These are phyloP conservation scores for Coemansia sp. DNA, from an alignment of 192 early-diverging fungal genomes.

Conservation along the genomic window DNA sequence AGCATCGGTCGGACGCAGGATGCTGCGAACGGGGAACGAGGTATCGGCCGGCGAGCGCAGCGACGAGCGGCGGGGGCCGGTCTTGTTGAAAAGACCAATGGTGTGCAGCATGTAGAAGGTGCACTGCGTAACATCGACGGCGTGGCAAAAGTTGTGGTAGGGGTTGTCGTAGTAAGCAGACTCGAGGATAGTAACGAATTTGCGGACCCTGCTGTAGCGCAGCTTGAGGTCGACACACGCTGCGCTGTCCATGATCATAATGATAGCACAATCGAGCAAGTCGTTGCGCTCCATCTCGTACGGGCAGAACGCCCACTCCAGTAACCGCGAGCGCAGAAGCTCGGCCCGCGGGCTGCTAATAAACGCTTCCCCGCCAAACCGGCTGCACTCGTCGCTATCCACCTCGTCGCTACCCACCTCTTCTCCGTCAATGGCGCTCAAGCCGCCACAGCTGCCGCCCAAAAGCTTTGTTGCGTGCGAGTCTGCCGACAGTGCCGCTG, in stretches of 20 bases:
- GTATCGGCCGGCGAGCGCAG: slow-evolving; percentile 47
- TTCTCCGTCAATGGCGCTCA: background rate
- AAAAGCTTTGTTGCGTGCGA: background rate
- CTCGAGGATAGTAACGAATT: slow-evolving; percentile 48
- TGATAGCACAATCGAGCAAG: slow-evolving; percentile 62
- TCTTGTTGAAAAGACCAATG: slow-evolving; percentile 56
- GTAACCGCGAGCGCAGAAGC: slow-evolving; percentile 56
- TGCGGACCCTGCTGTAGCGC: slow-evolving; percentile 54
- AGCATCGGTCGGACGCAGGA: slow-evolving; percentile 57
- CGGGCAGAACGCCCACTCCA: slow-evolving; percentile 72
- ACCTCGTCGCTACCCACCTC: slow-evolving; percentile 17
- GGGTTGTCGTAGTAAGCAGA: slow-evolving; percentile 68
- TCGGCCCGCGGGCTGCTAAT: slow-evolving; percentile 33
- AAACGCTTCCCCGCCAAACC: slow-evolving; percentile 15
- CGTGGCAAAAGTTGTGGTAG: slow-evolving; percentile 95
- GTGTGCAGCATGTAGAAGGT: slow-evolving; percentile 78
- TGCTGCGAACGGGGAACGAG: slow-evolving; percentile 45
- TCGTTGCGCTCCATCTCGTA: slow-evolving; percentile 62
- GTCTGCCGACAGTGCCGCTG: background rate
- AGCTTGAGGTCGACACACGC: slow-evolving; percentile 59
- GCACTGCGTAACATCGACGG: slow-evolving; percentile 90
- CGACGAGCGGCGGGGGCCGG: slow-evolving; percentile 38
- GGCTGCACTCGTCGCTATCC: slow-evolving; percentile 11
- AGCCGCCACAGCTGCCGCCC: background rate
- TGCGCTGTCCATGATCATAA: slow-evolving; percentile 69